Conservation (phyloP, 2,329 filamentous ascomycete genomes). For the Lasiodiplodia sp. region DNA sequence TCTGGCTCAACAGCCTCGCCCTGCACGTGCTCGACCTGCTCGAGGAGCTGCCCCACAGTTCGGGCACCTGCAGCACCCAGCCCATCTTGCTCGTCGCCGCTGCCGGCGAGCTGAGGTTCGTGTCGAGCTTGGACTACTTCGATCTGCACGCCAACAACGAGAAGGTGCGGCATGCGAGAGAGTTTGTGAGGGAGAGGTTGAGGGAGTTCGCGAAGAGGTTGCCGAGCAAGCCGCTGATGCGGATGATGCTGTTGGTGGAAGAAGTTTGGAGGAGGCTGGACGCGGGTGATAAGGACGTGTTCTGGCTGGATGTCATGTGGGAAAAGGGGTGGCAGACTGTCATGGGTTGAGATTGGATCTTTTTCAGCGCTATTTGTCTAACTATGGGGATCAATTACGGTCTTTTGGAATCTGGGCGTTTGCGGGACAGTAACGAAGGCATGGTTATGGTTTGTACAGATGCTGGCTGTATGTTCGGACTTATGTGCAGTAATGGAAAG, state of each 20-base stretch:
- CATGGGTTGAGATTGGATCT: constrained; percentile 51
- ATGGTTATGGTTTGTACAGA: neutral
- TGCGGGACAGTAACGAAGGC: neutral
- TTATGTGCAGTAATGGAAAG: neutral
- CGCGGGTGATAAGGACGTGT: constrained; percentile 53
- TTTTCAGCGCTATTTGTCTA: neutral
- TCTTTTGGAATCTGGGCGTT: neutral
- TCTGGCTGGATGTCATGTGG: constrained; percentile 65
- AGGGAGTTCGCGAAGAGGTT: constrained; percentile 54
- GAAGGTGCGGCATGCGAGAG: constrained; percentile 53
- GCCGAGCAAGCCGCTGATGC: constrained; percentile 60
- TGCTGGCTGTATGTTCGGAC: neutral
- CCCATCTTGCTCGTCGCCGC: constrained; percentile 60
- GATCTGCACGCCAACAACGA: constrained; percentile 51
- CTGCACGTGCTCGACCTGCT: constrained; percentile 59
- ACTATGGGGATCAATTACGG: neutral
- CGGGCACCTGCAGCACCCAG: constrained; percentile 62
- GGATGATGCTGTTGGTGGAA: constrained; percentile 58
- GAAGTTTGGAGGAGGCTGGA: constrained; percentile 63
- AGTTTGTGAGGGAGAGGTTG: constrained; percentile 59
- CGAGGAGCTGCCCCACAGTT: constrained; percentile 59
- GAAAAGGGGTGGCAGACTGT: constrained; percentile 65
- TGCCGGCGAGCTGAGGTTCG: constrained; percentile 59
- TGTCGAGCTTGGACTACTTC: constrained; percentile 46
- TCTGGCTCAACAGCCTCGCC: constrained; percentile 60